Conservation (phyloP, 371 early-diverging fungal genomes). For the Rhizoclosmatium hyalinum region DNA sequence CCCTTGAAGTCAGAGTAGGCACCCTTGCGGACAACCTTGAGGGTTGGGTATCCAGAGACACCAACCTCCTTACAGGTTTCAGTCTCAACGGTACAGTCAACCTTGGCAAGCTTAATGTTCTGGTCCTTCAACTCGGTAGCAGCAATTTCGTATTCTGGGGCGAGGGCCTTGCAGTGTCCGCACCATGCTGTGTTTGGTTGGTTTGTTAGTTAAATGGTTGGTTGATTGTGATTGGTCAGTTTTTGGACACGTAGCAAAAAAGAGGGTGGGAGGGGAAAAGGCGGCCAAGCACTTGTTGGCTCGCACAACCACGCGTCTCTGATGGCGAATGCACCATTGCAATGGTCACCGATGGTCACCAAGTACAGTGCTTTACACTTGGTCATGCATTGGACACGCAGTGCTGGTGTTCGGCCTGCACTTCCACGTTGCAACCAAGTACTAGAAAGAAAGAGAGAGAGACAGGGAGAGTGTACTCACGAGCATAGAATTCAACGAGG, state of each 20-base stretch:
- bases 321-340: too few species aligned
- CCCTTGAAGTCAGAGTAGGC: conserved; percentile 78
- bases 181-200: conserved; percentile 69
- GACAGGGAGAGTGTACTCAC: conserved; percentile 30
- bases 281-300: too few species aligned
- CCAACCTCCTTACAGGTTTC: conserved; percentile 80
- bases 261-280: too few species aligned
- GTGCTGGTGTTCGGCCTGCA: too few species aligned
- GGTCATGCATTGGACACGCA: too few species aligned
- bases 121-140: conserved; percentile 79
- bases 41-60: conserved; percentile 91
- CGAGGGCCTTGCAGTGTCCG: conserved; percentile 87
- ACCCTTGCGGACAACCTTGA: conserved; percentile 86
- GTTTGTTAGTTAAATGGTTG: too few species aligned
- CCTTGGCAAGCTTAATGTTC: conserved; percentile 83
- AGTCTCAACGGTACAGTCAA: conserved; percentile 91
- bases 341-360: too few species aligned
- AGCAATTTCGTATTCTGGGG: conserved; percentile 92
- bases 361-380: too few species aligned
- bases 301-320: too few species aligned
- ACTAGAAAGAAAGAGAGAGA: background rate
- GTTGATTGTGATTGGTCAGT: too few species aligned
- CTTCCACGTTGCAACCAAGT: too few species aligned
- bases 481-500: conserved; percentile 94
- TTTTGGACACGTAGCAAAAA: too few species aligned